Evolutionary conservation across 352 stramenopile genomes (phyloP), one percentile per base, ranked within the genome.

Genomic region (Albugo candida): DNA sequence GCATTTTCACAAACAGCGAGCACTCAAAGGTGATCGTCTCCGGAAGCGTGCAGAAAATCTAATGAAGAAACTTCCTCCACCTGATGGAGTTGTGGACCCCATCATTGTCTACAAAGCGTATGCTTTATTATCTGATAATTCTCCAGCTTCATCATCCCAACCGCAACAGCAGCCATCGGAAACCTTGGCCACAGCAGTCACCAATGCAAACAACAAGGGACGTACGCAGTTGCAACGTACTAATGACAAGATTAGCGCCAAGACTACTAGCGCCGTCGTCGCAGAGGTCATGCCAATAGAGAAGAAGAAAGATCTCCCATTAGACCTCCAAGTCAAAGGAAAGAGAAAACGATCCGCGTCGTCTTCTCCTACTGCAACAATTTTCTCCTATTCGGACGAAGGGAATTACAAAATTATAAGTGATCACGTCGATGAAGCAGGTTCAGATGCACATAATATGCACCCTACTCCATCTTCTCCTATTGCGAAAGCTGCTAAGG

Each of bases 1-100:
- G 20, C 60, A 73, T 45, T 78, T 91, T 36, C 72, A 85, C 36
- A 60, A 70, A n/a, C 78, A 91, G 56, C 69, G 78, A 21, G 78
- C 71, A 16, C 41, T 91, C 0, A 91, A 86, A 41, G 75, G 78
- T n/a, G 77, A 85, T 37, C 67, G 75, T 11, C 49, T 91, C 37
- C 87, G 87, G 55, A 87, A 84, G 53, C 75, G 78, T 3, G 75
- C 75, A 2, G 78, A 91, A 56, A 87, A 83, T 38, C 48, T 91
- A 20, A 49, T 91, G 3, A 87, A 85, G 52, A 66, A 72, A 16
- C 53, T 91, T 21, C 71, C 75, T 13, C 38, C 73, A 14, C 78
- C 75, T 10, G 63, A 82, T 38, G 38, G 38, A 43, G 38, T 43
- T 19, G 38, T 43, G 3, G 24, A 31, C 24, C 24, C 24, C 24